These are phyloP conservation scores for Epicoccum sorghinum DNA, from an alignment of 2,329 filamentous ascomycete species.

Conservation along the genomic window DNA sequence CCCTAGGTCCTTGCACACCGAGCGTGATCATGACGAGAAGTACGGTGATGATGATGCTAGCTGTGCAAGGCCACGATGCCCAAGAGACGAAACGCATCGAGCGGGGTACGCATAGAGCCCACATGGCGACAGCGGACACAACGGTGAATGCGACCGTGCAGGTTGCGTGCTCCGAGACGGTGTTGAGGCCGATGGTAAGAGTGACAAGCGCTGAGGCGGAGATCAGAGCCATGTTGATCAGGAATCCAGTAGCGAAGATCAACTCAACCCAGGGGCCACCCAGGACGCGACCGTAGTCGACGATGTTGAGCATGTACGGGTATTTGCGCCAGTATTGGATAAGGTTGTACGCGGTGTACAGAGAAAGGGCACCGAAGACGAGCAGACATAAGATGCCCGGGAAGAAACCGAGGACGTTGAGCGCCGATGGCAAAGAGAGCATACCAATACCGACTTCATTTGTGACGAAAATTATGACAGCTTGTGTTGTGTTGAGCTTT, in stretches of 20 bases:
- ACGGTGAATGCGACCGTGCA: slow-evolving; percentile 37
- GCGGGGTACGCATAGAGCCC: slow-evolving; percentile 33
- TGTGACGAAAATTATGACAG: slow-evolving; percentile 39
- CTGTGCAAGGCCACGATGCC: slow-evolving; percentile 35
- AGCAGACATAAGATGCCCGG: slow-evolving; percentile 33
- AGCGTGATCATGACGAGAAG: slow-evolving; percentile 37
- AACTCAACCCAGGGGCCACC: slow-evolving; percentile 34
- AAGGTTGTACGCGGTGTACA: slow-evolving; percentile 40
- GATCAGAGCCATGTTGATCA: slow-evolving; percentile 40
- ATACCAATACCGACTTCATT: slow-evolving; percentile 42
- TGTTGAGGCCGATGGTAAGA: slow-evolving; percentile 37
- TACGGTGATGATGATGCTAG: slow-evolving; percentile 29
- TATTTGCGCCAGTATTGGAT: slow-evolving; percentile 40
- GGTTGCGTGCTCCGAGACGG: slow-evolving; percentile 34
- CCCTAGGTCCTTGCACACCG: slow-evolving; percentile 31
- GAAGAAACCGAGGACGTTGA: slow-evolving; percentile 36
- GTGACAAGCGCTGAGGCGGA: slow-evolving; percentile 36
- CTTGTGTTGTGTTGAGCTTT: slow-evolving; percentile 35
- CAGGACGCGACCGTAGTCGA: slow-evolving; percentile 37
- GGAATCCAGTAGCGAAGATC: slow-evolving; percentile 33
- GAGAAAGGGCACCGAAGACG: slow-evolving; percentile 32
- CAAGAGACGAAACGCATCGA: slow-evolving; percentile 39
- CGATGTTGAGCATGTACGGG: slow-evolving; percentile 38
- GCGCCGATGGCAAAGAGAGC: slow-evolving; percentile 32
- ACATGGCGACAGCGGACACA: slow-evolving; percentile 33